These are phyloP conservation scores for Termitomyces sp. DNA, from an alignment of 768 basidiomycete species.

Conservation along the genomic window DNA sequence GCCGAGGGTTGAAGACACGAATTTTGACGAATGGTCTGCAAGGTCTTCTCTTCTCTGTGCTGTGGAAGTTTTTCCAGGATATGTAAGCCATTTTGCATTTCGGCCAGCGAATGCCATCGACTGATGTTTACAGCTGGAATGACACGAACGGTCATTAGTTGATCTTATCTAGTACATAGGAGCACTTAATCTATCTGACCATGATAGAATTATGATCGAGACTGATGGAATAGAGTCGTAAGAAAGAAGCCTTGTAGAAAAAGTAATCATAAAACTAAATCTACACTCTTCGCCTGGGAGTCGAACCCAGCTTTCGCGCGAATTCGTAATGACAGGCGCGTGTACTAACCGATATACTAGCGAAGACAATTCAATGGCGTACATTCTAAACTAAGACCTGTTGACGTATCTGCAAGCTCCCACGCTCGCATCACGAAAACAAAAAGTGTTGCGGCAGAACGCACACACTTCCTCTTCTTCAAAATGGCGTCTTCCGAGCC, in stretches of 20 bases:
- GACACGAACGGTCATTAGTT: constrained; percentile 18
- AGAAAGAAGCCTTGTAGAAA: too few relatives aligned
- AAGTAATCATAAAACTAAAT: too few relatives aligned
- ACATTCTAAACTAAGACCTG: not conserved
- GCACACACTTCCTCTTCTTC: not conserved
- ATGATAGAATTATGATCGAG: too few relatives aligned
- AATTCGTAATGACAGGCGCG: too few relatives aligned
- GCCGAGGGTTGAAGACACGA: constrained; percentile 86
- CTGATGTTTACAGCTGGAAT: constrained; percentile 25
- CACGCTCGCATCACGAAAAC: constrained; percentile 9
- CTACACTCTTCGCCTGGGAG: too few relatives aligned
- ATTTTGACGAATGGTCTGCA: constrained; percentile 90
- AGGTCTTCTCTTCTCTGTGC: constrained; percentile 84
- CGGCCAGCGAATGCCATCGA: not conserved
- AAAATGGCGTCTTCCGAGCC: constrained; percentile 20
- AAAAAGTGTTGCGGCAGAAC: constrained; percentile 1
- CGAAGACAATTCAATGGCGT: not conserved
- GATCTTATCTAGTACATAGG: not conserved
- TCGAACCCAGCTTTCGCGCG: too few relatives aligned
- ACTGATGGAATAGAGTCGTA: too few relatives aligned
- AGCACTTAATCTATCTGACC: too few relatives aligned
- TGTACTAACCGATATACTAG: not conserved
- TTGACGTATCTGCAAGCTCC: not conserved
- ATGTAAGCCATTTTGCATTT: constrained; percentile 49
- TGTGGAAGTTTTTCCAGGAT: constrained; percentile 92